Evolutionary conservation across 306 rosid species (phyloP), one percentile per base, ranked within the genome.

Genomic region (Cucurbita moschata): DNA sequence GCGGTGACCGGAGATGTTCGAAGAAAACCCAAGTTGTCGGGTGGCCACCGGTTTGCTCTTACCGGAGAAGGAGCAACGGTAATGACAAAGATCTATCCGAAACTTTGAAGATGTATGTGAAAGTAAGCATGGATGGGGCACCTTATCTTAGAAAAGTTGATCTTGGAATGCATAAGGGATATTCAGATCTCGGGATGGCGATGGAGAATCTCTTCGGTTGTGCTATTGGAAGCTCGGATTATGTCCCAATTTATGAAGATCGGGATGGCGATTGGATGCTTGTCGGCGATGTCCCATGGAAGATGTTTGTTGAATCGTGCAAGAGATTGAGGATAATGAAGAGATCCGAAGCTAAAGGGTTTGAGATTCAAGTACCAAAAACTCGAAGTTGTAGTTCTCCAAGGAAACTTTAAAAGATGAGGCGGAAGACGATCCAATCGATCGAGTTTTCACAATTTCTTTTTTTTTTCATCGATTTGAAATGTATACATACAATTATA

Each of bases 191-290:
- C 7, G 90, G 87, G 11, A 1, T 84, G 7, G 97, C 94, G 11
- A 82, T 93, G 89, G 94, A 90, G 79, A 85, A 86, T 18, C 90
- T 93, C 77, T 93, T 93, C 72, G 87, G 73, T 62, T 87, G 84
- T 77, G 91, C 83, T 76, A 77, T 92, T 37, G 84, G 96, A 26
- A 82, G 75, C 21, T 72, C 61, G 54, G 92, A 93, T 74, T 83
- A 86, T 67, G 87, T 87, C 71, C 90, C 92, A 35, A 90, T 93
- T 81, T 93, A 93, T 73, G 98, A 90, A 74, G 98, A 93, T 87
- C 91, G 85, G 77, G 98, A 93, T 75, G 97, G 97, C 71, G 98
- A 93, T 72, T 93, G 98, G 98, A 90, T 93, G 98, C 92, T 93
- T 1, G 86, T 87, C 39, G 98, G 98, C 39, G 98, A 93, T 76